Conservation (phyloP, 2,329 filamentous ascomycete genomes). For the Amylocarpus encephaloides region DNA sequence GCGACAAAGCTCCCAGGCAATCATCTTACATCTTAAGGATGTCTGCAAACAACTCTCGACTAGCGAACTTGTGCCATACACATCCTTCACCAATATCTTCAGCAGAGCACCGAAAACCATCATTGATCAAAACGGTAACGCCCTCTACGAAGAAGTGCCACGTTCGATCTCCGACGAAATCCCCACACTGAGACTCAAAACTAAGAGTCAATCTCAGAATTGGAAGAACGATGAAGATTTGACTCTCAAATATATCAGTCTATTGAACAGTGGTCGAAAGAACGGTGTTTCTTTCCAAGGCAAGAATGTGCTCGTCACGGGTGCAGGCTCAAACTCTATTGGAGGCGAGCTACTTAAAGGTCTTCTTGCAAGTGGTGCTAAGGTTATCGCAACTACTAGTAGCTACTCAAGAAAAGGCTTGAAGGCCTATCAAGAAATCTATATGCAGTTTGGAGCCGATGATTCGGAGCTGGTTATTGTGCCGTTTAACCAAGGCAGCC, state of each 20-base stretch:
- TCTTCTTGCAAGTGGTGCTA: conserved; percentile 56
- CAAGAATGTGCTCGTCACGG: conserved; percentile 94
- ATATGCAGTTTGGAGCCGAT: conserved; percentile 80
- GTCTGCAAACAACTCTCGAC: no score
- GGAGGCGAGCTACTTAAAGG: conserved; percentile 91
- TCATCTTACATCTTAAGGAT: no score
- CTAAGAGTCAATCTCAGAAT: no score
- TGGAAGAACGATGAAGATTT: no score
- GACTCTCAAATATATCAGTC: no score
- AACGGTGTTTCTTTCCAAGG: conserved; percentile 82
- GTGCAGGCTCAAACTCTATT: conserved; percentile 91
- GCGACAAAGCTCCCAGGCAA: no score
- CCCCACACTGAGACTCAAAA: no score
- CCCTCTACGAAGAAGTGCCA: not conserved
- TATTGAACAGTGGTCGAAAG: no score
- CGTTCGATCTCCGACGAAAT: not conserved
- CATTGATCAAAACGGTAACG: not conserved
- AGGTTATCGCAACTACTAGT: conserved; percentile 87
- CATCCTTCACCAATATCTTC: no score
- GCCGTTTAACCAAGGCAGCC: conserved; percentile 96
- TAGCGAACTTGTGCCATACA: no score
- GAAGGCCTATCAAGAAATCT: conserved; percentile 97
- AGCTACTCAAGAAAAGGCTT: conserved; percentile 93
- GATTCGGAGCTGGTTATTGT: conserved; percentile 93
- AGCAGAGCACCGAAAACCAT: not conserved